Evolutionary conservation across 148 eudicot species (phyloP).

Genomic region (Fagopyrum homotropicum): DNA sequence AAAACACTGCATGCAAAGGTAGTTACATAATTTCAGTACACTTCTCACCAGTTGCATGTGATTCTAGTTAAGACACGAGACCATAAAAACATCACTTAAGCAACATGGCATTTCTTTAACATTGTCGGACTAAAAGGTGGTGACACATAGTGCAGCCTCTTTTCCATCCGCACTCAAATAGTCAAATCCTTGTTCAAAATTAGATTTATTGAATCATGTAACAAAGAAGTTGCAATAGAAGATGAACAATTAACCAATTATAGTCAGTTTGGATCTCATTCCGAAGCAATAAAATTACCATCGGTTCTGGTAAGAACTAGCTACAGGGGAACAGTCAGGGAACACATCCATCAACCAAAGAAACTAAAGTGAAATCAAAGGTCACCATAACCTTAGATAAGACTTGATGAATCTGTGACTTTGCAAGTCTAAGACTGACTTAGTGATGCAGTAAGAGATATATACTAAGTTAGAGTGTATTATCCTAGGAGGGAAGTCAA

Average conservation of each 20-base stretch:
- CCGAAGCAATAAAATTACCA: background rate
- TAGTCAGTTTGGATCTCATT: background rate
- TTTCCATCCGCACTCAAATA: background rate
- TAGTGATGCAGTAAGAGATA: background rate
- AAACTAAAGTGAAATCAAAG: background rate
- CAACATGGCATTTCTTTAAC: background rate
- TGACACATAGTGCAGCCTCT: background rate
- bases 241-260: background rate
- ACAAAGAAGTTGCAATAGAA: background rate
- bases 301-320: background rate
- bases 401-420: background rate
- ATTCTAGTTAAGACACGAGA: background rate
- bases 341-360: background rate
- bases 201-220: background rate
- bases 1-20: background rate
- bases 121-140: background rate
- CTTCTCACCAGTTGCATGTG: background rate
- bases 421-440: background rate
- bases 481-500: background rate
- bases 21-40: background rate
- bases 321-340: background rate
- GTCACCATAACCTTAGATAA: background rate
- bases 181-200: background rate
- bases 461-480: background rate
- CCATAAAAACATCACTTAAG: background rate